phyloP scores from a whole-genome alignment of 495 filamentous ascomycete genomes.

The Alectoria sarmentosa region DNA sequence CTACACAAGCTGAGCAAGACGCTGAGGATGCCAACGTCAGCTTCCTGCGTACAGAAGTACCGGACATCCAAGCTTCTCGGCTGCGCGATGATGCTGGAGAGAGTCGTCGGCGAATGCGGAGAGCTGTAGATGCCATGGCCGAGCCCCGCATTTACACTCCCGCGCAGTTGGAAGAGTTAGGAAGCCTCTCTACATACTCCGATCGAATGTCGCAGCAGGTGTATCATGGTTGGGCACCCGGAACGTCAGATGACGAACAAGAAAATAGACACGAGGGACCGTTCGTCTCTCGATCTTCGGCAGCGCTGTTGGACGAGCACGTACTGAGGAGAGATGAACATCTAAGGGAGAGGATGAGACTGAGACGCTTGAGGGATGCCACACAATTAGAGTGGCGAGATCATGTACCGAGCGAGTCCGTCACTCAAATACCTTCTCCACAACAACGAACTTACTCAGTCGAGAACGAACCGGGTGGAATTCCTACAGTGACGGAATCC shows the following conservation, averaged over 20 bases:
- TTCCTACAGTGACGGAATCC: constrained; percentile 17
- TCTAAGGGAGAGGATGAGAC: constrained; percentile 19
- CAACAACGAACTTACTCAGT: constrained; percentile 14
- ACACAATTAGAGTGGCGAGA: constrained; percentile 11
- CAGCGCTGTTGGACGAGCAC: constrained; percentile 66
- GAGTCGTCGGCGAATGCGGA: constrained; percentile 12
- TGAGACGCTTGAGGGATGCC: constrained; percentile 18
- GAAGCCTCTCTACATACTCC: constrained; percentile 11
- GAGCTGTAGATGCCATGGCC: constrained; percentile 16
- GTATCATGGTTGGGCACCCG: constrained; percentile 54
- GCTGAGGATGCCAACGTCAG: constrained; percentile 53
- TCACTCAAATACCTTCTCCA: constrained; percentile 2
- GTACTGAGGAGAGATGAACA: constrained; percentile 59
- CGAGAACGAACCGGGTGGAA: constrained; percentile 13
- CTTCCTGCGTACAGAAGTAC: constrained; percentile 45
- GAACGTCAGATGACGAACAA: constrained; percentile 42
- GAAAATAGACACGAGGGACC: constrained; percentile 28
- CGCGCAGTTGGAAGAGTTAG: constrained; percentile 19
- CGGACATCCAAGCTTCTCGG: constrained; percentile 7
- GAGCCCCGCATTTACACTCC: constrained; percentile 19
- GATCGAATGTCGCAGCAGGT: constrained; percentile 17
- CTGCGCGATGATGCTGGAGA: constrained; percentile 6
- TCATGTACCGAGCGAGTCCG: constrained; percentile 11
- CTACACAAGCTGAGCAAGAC: constrained; percentile 44
- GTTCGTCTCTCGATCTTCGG: constrained; percentile 55